phyloP scores from a whole-genome alignment of 2,329 filamentous ascomycete genomes.

The Phoma sp. region DNA sequence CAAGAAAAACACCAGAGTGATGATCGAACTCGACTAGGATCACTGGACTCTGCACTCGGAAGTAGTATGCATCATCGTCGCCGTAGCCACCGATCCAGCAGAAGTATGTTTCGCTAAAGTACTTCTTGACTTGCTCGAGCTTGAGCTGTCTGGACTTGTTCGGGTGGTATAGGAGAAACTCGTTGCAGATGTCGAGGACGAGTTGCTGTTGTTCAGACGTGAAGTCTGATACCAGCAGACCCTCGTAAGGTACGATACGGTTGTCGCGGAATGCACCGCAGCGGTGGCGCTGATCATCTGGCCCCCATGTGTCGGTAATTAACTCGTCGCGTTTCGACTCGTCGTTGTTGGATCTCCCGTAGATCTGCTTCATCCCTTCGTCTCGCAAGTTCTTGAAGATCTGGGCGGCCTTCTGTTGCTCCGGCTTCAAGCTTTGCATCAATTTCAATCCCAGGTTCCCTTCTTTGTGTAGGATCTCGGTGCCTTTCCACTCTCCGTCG shows the following conservation, averaged over 20 bases:
- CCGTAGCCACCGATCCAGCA: slow-evolving; percentile 77
- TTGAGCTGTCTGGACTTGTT: slow-evolving; percentile 59
- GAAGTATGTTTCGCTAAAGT: slow-evolving; percentile 76
- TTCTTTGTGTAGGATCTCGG: slow-evolving; percentile 69
- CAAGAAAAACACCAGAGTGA: slow-evolving; percentile 78
- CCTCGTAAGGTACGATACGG: slow-evolving; percentile 74
- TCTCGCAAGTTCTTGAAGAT: slow-evolving; percentile 68
- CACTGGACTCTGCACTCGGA: slow-evolving; percentile 77
- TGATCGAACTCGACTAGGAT: slow-evolving; percentile 80
- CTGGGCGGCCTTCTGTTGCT: slow-evolving; percentile 59
- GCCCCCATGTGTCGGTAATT: slow-evolving; percentile 72
- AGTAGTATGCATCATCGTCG: slow-evolving; percentile 76
- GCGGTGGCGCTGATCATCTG: slow-evolving; percentile 78
- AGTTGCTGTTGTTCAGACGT: slow-evolving; percentile 57
- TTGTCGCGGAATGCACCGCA: slow-evolving; percentile 83
- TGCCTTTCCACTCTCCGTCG: slow-evolving; percentile 66
- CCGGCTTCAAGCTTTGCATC: slow-evolving; percentile 67
- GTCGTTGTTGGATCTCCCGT: slow-evolving; percentile 35
- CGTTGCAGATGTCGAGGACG: slow-evolving; percentile 64
- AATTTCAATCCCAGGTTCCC: slow-evolving; percentile 69
- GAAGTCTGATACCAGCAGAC: slow-evolving; percentile 63
- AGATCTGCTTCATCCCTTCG: slow-evolving; percentile 64
- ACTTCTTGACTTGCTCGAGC: slow-evolving; percentile 60
- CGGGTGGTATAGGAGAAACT: slow-evolving; percentile 75
- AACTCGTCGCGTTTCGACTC: slow-evolving; percentile 46